Percentiles rank a stretch among this genome's conserved stretches.
These are phyloP conservation scores for Kalmanozyma brasiliensis DNA, from an alignment of 1,284 basidiomycete species.

Conservation along the genomic window DNA sequence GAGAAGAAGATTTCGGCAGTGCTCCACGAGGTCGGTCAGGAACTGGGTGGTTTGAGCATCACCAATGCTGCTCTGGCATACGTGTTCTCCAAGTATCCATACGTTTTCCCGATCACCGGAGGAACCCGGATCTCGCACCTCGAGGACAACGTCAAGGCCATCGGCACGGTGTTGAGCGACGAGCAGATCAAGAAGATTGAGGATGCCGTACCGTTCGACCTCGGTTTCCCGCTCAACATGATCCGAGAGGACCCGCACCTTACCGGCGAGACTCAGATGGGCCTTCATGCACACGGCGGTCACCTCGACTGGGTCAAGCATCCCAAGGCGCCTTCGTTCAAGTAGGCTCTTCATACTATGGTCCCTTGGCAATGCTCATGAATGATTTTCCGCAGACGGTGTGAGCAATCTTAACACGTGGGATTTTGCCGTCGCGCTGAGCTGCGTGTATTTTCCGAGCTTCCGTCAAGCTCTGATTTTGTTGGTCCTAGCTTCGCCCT, in stretches of 20 bases:
- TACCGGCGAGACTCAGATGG: conserved; percentile 24
- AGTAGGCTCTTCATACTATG: conserved; percentile 4
- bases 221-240: conserved; percentile 59
- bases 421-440: background rate
- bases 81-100: conserved; percentile 38
- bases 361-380: no score
- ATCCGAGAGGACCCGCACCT: conserved; percentile 31
- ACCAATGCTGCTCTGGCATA: conserved; percentile 51
- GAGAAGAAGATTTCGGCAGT: conserved; percentile 49
- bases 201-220: conserved; percentile 46
- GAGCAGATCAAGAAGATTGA: conserved; percentile 58
- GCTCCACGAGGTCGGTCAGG: conserved; percentile 55
- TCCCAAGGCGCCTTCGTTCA: conserved; percentile 34
- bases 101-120: conserved; percentile 52
- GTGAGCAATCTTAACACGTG: background rate
- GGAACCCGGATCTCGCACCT: conserved; percentile 51
- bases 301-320: conserved; percentile 50
- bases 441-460: background rate
- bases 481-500: no score
- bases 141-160: conserved; percentile 54
- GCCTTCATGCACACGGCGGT: conserved; percentile 33
- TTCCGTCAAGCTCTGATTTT: no score
- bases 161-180: conserved; percentile 37
- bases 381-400: no score
- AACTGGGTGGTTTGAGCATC: conserved; percentile 41